phyloP scores from a whole-genome alignment of 2,329 filamentous ascomycete species.

The Colletotrichum sp. region DNA sequence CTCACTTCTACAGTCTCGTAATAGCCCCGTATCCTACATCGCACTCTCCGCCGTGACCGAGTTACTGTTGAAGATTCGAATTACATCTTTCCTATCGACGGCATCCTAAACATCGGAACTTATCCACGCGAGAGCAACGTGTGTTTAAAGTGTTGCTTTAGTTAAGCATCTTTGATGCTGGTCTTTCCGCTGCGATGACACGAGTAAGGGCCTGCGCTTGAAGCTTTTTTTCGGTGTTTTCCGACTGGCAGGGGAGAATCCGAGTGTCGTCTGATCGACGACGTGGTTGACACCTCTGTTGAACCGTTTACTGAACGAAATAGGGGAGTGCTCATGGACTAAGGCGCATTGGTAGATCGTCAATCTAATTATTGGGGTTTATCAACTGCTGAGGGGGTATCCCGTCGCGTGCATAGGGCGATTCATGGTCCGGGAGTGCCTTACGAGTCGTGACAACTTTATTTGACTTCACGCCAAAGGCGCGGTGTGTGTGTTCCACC shows the following conservation, averaged over 20 bases:
- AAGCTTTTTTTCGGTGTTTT: not conserved
- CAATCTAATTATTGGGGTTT: not conserved
- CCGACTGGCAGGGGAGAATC: not conserved
- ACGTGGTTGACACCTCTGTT: not conserved
- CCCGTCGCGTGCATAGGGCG: not conserved
- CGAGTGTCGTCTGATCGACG: not conserved
- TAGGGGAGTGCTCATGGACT: not conserved
- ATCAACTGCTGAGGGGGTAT: not conserved
- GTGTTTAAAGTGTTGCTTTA: not conserved
- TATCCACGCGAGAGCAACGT: not conserved
- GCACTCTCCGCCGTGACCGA: fast-evolving
- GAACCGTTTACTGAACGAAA: not conserved
- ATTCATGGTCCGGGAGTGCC: not conserved
- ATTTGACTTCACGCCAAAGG: not conserved
- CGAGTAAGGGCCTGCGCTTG: not conserved
- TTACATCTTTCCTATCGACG: not conserved
- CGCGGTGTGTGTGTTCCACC: not conserved
- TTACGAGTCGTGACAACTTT: not conserved
- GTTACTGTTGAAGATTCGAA: not conserved
- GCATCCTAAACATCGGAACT: not conserved
- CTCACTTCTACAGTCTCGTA: not conserved
- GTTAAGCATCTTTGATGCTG: not conserved
- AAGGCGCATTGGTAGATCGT: not conserved
- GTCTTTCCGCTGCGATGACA: not conserved
- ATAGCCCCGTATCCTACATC: not conserved